These are phyloP conservation scores for Penicillium cataractarum DNA, from an alignment of 495 filamentous ascomycete genomes.

Conservation along the genomic window DNA sequence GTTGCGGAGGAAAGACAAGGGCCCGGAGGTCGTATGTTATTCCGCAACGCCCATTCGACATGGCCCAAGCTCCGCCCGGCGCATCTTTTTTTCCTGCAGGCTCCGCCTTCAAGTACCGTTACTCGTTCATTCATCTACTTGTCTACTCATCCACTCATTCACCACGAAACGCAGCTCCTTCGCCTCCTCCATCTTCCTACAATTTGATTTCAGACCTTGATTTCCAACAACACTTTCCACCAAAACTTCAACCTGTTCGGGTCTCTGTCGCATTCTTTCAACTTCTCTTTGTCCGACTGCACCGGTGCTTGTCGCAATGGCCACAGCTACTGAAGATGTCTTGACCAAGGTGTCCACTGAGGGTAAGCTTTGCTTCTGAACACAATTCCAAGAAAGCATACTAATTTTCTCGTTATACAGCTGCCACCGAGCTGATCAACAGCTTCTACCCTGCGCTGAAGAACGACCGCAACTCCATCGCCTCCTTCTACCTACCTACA, in stretches of 20 bases:
- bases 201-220: background rate
- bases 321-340: conserved; percentile 43
- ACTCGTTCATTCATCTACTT: background rate
- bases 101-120: background rate
- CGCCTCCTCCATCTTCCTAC: background rate
- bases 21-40: conserved; percentile 23
- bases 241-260: background rate
- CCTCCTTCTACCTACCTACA: conserved; percentile 59
- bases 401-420: conserved; percentile 25
- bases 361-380: conserved; percentile 32
- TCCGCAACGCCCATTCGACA: conserved; percentile 36
- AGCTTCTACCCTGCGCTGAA: conserved; percentile 59
- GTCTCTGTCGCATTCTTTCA: background rate
- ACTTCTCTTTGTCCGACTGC: background rate
- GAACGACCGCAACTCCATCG: conserved; percentile 53
- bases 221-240: background rate
- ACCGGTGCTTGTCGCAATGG: conserved; percentile 33
- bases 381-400: background rate
- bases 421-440: conserved; percentile 55
- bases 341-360: conserved; percentile 55
- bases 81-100: conserved; percentile 28
- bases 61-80: conserved; percentile 47
- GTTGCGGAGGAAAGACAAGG: conserved; percentile 20
- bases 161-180: background rate
- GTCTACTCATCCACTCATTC: background rate